phyloP scores from a whole-genome alignment of 495 filamentous ascomycete species.

The Usnea hakonensis region DNA sequence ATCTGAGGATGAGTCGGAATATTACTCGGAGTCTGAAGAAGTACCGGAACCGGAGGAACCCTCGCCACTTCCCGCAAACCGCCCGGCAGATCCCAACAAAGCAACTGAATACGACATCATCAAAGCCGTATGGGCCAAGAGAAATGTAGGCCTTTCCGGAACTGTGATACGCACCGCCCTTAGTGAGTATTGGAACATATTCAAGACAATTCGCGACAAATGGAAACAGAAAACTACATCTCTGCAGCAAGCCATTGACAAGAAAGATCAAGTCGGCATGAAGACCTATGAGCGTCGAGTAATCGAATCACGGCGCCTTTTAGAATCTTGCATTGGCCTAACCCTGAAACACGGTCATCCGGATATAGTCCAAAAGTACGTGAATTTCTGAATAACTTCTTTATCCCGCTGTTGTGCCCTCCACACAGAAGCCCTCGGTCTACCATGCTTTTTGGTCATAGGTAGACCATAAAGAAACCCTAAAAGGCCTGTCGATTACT shows the following conservation, averaged over 20 bases:
- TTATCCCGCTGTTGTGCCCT: neutral
- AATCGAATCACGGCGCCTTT: conserved; percentile 48
- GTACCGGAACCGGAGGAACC: conserved; percentile 39
- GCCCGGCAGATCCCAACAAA: conserved; percentile 45
- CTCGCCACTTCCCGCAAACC: conserved; percentile 44
- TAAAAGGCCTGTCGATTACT: neutral
- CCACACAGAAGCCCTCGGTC: neutral
- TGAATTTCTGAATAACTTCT: conserved; percentile 25
- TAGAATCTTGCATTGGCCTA: conserved; percentile 53
- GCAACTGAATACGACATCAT: conserved; percentile 56
- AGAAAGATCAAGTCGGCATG: conserved; percentile 36
- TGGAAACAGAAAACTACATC: conserved; percentile 54
- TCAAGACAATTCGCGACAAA: conserved; percentile 52
- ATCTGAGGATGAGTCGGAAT: conserved; percentile 47
- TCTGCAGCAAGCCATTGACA: conserved; percentile 50
- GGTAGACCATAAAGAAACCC: neutral
- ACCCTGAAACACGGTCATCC: conserved; percentile 55
- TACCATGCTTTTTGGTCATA: neutral
- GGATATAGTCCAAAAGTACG: conserved; percentile 59
- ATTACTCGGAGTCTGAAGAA: conserved; percentile 40
- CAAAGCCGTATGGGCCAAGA: conserved; percentile 58
- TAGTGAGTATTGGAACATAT: conserved; percentile 53
- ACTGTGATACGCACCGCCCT: conserved; percentile 35
- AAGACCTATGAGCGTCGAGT: conserved; percentile 41
- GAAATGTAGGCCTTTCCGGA: conserved; percentile 30